These are phyloP conservation scores for Solanum dulcamara DNA, from an alignment of 257 asterid species.

Conservation along the genomic window DNA sequence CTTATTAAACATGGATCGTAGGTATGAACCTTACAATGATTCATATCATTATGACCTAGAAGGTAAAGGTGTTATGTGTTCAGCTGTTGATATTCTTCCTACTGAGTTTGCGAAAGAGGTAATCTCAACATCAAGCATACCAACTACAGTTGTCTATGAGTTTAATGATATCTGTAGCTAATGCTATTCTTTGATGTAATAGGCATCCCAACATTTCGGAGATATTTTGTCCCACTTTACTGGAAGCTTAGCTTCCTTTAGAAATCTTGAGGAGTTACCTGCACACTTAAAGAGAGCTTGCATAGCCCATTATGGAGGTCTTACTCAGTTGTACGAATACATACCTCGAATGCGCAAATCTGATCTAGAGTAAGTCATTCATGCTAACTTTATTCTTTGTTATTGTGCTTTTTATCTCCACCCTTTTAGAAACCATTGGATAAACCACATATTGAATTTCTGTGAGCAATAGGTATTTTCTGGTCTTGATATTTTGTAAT, in stretches of 20 bases:
- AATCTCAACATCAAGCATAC: neutral
- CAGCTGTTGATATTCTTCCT: slow-evolving; percentile 95
- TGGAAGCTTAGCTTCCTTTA: slow-evolving; percentile 61
- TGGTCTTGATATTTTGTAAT: neutral
- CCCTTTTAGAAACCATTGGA: neutral
- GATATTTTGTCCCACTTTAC: slow-evolving; percentile 75
- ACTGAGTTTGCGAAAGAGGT: slow-evolving; percentile 98
- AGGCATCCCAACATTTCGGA: slow-evolving; percentile 97
- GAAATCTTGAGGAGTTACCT: slow-evolving; percentile 47
- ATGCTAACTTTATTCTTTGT: neutral
- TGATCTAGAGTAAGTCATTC: slow-evolving; percentile 53
- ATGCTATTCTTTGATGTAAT: neutral
- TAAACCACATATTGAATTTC: neutral
- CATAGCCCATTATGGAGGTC: slow-evolving; percentile 63
- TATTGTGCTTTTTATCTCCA: neutral
- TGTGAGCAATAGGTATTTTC: neutral
- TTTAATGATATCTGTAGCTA: neutral
- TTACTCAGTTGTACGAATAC: slow-evolving; percentile 68
- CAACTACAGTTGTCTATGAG: neutral
- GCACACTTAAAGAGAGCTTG: slow-evolving; percentile 75
- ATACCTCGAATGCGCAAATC: slow-evolving; percentile 83
- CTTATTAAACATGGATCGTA: slow-evolving; percentile 11
- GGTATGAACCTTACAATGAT: slow-evolving; percentile 65
- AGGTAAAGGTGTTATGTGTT: slow-evolving; percentile 71
- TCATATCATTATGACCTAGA: slow-evolving; percentile 74